Percentiles rank a stretch among this genome's conserved stretches.
Conservation (phyloP, 2,329 filamentous ascomycete genomes). For the Orbilia javanica region DNA sequence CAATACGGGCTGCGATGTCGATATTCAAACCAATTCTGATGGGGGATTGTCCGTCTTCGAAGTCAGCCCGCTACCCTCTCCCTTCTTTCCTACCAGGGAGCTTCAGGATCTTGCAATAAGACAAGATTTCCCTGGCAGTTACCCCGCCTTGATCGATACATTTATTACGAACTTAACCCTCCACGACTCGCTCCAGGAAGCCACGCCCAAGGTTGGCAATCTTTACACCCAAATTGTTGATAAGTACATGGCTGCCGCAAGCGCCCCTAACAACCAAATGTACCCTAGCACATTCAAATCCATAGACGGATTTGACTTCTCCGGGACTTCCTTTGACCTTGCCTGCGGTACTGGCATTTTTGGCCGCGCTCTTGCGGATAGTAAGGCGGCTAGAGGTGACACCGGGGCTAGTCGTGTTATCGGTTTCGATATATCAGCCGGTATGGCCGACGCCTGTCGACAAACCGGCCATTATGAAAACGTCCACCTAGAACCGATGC, state of each 20-base stretch:
- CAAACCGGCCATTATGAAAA: slow-evolving; percentile 46
- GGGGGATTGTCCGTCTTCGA: slow-evolving; percentile 45
- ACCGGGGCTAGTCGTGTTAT: slow-evolving; percentile 30
- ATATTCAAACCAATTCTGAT: too few relatives aligned
- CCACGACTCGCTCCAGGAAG: too few relatives aligned
- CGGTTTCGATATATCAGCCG: slow-evolving; percentile 51
- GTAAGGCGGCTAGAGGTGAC: slow-evolving; percentile 27
- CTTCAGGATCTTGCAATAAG: slow-evolving; percentile 57
- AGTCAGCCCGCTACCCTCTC: slow-evolving; percentile 60
- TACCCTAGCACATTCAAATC: not conserved
- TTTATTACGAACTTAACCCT: too few relatives aligned
- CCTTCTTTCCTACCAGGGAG: slow-evolving; percentile 59
- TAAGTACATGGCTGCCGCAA: too few relatives aligned
- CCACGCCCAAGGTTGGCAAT: too few relatives aligned
- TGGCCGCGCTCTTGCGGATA: slow-evolving; percentile 48
- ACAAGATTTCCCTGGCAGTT: slow-evolving; percentile 59
- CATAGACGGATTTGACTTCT: slow-evolving; percentile 23
- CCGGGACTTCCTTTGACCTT: slow-evolving; percentile 58
- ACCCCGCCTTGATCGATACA: slow-evolving; percentile 42
- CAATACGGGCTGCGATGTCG: too few relatives aligned
- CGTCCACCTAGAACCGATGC: slow-evolving; percentile 55
- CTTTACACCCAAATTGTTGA: too few relatives aligned
- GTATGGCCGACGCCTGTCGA: slow-evolving; percentile 43
- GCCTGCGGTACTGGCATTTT: slow-evolving; percentile 60
- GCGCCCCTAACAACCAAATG: slow-evolving; percentile 9